phyloP scores from a whole-genome alignment of 352 stramenopile genomes.

The Phytophthora quininea region DNA sequence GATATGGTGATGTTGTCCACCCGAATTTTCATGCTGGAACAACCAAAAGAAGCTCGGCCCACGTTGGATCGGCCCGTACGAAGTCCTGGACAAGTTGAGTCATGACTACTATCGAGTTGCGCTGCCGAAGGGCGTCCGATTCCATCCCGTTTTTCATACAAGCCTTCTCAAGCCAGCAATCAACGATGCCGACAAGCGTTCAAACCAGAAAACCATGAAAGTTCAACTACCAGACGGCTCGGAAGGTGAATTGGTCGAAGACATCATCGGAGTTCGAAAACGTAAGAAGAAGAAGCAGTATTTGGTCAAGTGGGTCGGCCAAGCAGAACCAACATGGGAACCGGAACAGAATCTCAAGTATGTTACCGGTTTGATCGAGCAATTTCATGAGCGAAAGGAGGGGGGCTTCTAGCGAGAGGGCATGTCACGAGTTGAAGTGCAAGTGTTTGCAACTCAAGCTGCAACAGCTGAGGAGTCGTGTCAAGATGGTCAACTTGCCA shows the following conservation, averaged over 20 bases:
- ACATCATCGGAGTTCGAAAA: neutral
- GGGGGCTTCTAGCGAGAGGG: too few relatives aligned
- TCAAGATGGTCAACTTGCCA: too few relatives aligned
- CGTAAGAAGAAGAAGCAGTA: neutral
- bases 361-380: too few relatives aligned
- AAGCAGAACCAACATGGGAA: neutral
- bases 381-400: too few relatives aligned
- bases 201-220: conserved; percentile 10
- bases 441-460: too few relatives aligned
- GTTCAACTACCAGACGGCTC: neutral
- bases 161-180: conserved; percentile 3
- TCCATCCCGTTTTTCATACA: conserved; percentile 24
- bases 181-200: too few relatives aligned
- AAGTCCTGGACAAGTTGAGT: neutral
- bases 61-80: conserved; percentile 24
- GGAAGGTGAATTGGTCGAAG: neutral
- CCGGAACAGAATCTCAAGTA: too few relatives aligned
- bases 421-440: too few relatives aligned
- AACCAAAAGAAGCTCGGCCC: conserved; percentile 23
- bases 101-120: conserved; percentile 18
- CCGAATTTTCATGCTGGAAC: conserved; percentile 18
- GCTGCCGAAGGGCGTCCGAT: conserved; percentile 5
- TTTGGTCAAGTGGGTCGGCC: neutral
- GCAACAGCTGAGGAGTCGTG: too few relatives aligned
- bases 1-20: conserved; percentile 10